Evolutionary conservation across 2,329 filamentous ascomycete species (phyloP).

Genomic region (Niveomyces coronatus): DNA sequence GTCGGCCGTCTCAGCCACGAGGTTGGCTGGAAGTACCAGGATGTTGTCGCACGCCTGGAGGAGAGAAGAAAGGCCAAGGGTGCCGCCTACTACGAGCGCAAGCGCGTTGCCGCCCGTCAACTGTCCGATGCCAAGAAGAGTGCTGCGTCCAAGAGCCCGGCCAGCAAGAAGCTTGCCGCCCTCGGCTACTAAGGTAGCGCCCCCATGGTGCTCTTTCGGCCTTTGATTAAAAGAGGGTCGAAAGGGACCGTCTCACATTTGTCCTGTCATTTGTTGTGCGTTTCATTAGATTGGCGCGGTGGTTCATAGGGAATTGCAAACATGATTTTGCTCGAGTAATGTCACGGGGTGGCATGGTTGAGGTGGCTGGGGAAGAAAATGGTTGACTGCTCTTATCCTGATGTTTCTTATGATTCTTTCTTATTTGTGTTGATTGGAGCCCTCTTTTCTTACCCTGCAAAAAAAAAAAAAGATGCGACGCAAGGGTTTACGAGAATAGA

Average conservation of each 20-base stretch:
- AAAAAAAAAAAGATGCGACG: background rate
- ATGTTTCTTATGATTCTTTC: conserved; percentile 8
- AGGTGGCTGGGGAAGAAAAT: conserved; percentile 2
- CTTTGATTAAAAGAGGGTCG: background rate
- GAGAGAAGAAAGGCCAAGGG: conserved; percentile 99
- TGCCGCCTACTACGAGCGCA: conserved; percentile 98
- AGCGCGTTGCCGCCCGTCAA: conserved; percentile 92
- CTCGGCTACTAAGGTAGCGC: conserved; percentile 9
- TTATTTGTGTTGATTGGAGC: conserved; percentile 1
- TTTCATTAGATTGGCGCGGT: conserved; percentile 46
- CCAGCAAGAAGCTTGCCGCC: conserved; percentile 41
- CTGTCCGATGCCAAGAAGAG: conserved; percentile 87
- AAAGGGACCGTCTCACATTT: conserved; percentile 23
- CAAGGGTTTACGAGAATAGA: background rate
- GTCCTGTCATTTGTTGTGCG: conserved; percentile 37
- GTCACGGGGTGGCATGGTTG: background rate
- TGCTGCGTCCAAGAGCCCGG: conserved; percentile 78
- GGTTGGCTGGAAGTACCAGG: conserved; percentile 99
- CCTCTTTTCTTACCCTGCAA: background rate
- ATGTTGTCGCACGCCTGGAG: conserved; percentile 96
- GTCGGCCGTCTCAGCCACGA: conserved; percentile 96
- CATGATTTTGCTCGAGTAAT: conserved; percentile 28
- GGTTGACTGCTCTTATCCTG: conserved; percentile 7
- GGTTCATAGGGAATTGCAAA: conserved; percentile 36
- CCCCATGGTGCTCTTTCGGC: too few species aligned